Evolutionary conservation across 2,329 filamentous ascomycete genomes (phyloP).

Genomic region (Sordariomycetes sp.): DNA sequence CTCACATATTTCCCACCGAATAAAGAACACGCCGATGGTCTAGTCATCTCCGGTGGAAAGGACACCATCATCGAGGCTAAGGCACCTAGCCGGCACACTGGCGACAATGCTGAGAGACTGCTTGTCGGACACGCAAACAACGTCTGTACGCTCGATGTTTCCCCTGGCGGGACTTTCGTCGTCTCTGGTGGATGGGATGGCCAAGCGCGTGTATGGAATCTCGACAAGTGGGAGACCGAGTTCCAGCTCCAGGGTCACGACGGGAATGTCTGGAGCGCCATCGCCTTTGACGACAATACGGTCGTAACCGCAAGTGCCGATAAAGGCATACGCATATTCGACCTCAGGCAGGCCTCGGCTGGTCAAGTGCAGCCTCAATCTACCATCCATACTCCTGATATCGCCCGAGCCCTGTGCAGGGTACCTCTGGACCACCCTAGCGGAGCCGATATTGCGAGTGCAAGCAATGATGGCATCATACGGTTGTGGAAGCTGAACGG

Average conservation of each 20-base stretch:
- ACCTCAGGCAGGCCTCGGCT: slow-evolving; percentile 52
- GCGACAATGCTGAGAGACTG: slow-evolving; percentile 75
- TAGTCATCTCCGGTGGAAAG: slow-evolving; percentile 80
- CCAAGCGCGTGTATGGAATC: slow-evolving; percentile 75
- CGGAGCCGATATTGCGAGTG: slow-evolving; percentile 87
- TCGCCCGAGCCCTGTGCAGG: slow-evolving; percentile 80
- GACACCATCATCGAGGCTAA: slow-evolving; percentile 91
- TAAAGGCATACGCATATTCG: slow-evolving; percentile 77
- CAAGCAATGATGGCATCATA: slow-evolving; percentile 85
- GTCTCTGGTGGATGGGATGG: slow-evolving; percentile 94
- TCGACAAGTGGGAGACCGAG: slow-evolving; percentile 77
- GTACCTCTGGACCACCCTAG: slow-evolving; percentile 68
- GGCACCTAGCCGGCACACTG: slow-evolving; percentile 54
- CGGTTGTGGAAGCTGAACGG: slow-evolving; percentile 81
- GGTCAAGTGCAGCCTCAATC: slow-evolving; percentile 41
- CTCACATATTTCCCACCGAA: slow-evolving; percentile 68
- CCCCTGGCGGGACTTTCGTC: slow-evolving; percentile 61
- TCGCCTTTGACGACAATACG: slow-evolving; percentile 70
- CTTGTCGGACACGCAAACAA: slow-evolving; percentile 82
- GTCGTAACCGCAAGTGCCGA: slow-evolving; percentile 92
- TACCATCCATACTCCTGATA: slow-evolving; percentile 61
- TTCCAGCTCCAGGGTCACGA: slow-evolving; percentile 66
- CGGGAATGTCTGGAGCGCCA: slow-evolving; percentile 82
- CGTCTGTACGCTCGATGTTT: slow-evolving; percentile 77
- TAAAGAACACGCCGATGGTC: slow-evolving; percentile 60